Conservation (phyloP, 495 filamentous ascomycete species). For the Aspergillus baeticus region DNA sequence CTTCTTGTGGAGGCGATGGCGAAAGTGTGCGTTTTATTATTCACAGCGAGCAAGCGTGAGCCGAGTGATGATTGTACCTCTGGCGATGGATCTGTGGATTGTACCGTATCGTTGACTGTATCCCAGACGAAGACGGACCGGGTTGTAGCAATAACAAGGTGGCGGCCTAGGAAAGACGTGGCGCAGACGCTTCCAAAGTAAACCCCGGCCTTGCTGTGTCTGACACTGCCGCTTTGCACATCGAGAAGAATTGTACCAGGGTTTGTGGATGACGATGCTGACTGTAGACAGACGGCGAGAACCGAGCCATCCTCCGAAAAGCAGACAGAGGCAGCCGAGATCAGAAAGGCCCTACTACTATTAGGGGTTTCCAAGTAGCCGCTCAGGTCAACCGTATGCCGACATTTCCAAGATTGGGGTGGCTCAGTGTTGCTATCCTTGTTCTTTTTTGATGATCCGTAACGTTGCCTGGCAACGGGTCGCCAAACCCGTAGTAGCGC, state of each 20-base stretch:
- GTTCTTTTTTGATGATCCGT: conserved; percentile 60
- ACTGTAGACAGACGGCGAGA: conserved; percentile 59
- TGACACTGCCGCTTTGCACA: conserved; percentile 31
- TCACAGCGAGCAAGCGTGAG: conserved; percentile 34
- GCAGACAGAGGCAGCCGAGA: conserved; percentile 47
- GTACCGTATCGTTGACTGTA: conserved; percentile 41
- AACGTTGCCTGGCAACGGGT: conserved; percentile 59
- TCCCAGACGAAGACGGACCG: conserved; percentile 42
- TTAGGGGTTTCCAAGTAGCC: conserved; percentile 33
- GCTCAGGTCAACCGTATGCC: conserved; percentile 54
- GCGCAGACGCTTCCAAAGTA: conserved; percentile 32
- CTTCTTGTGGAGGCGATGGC: conserved; percentile 25
- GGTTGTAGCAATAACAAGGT: conserved; percentile 37
- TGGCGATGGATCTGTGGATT: conserved; percentile 22
- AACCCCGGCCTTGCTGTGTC: conserved; percentile 32
- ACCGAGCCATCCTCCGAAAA: conserved; percentile 89
- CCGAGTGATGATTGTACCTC: conserved; percentile 9
- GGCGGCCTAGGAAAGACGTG: conserved; percentile 33
- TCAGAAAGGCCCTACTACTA: conserved; percentile 26
- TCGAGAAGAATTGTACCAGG: conserved; percentile 37
- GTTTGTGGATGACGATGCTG: conserved; percentile 21
- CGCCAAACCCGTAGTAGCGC: conserved; percentile 75
- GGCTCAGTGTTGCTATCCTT: conserved; percentile 49
- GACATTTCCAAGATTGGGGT: conserved; percentile 72
- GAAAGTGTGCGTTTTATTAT: conserved; percentile 35